Percentiles rank a stretch among this genome's conserved stretches.
phyloP scores from a whole-genome alignment of 1,284 basidiomycete species.

The Cryptococcus sp. region DNA sequence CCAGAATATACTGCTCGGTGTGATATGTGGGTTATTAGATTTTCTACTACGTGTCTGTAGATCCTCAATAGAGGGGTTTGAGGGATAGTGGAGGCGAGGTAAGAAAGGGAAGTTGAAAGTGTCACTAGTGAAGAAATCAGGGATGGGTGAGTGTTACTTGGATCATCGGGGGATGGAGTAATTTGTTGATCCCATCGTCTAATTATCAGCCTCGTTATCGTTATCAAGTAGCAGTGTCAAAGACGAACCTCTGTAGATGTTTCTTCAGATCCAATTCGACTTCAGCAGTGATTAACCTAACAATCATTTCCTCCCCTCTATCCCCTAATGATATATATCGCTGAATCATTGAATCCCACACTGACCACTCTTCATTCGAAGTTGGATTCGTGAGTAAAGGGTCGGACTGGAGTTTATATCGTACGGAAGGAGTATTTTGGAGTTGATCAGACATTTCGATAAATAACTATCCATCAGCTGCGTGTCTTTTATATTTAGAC shows the following conservation, averaged over 20 bases:
- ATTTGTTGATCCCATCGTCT: conserved; percentile 43
- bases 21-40: conserved; percentile 66
- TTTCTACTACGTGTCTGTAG: conserved; percentile 65
- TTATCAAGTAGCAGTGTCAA: neutral
- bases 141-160: conserved; percentile 49
- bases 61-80: conserved; percentile 55
- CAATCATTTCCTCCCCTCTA: conserved; percentile 79
- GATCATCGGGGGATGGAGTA: conserved; percentile 13
- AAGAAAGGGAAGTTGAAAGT: conserved; percentile 65
- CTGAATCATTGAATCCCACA: conserved; percentile 69
- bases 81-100: conserved; percentile 61
- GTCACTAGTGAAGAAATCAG: conserved; percentile 67
- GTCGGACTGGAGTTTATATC: conserved; percentile 27
- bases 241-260: conserved; percentile 57
- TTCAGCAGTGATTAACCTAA: conserved; percentile 72
- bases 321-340: conserved; percentile 60
- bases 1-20: conserved; percentile 79
- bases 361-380: conserved; percentile 46
- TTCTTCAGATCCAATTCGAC: conserved; percentile 67
- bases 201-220: neutral
- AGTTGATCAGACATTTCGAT: conserved; percentile 80
- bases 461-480: conserved; percentile 62
- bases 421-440: conserved; percentile 40
- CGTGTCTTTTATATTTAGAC: no score
- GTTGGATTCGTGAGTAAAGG: conserved; percentile 1